Conservation (phyloP, 768 basidiomycete genomes). For the Saitozyma sp. region DNA sequence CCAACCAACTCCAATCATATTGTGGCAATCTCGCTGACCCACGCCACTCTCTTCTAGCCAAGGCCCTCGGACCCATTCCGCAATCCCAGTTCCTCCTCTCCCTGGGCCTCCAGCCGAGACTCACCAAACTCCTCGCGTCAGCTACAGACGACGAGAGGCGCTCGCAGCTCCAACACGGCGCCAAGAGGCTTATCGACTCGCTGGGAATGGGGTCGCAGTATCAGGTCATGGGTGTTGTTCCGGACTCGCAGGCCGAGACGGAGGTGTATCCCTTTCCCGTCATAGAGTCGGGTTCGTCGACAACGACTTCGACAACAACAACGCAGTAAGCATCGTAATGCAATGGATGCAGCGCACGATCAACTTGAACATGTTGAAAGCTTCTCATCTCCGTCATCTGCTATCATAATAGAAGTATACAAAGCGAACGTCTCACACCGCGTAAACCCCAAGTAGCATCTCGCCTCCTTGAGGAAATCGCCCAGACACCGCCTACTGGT, state of each 20-base stretch:
- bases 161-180: constrained; percentile 62
- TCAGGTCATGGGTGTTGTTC: constrained; percentile 67
- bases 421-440: too few species aligned
- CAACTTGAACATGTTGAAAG: too few species aligned
- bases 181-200: constrained; percentile 71
- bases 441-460: too few species aligned
- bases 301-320: not conserved
- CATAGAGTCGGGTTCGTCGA: not conserved
- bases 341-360: too few species aligned
- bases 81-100: constrained; percentile 75
- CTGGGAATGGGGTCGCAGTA: constrained; percentile 86
- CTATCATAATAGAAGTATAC: too few species aligned
- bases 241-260: constrained; percentile 9
- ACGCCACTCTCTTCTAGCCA: not conserved
- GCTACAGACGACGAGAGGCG: constrained; percentile 58
- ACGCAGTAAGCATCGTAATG: too few species aligned
- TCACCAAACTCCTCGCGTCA: constrained; percentile 62
- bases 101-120: constrained; percentile 72
- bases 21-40: too few species aligned
- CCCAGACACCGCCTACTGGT: constrained; percentile 2
- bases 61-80: constrained; percentile 66
- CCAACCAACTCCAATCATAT: not conserved
- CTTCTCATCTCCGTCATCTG: too few species aligned
- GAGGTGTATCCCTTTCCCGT: constrained; percentile 33
- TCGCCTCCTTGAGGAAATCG: not conserved